Evolutionary conservation across 305 asterid genomes (phyloP).

Genomic region (Salvia sclarea): DNA sequence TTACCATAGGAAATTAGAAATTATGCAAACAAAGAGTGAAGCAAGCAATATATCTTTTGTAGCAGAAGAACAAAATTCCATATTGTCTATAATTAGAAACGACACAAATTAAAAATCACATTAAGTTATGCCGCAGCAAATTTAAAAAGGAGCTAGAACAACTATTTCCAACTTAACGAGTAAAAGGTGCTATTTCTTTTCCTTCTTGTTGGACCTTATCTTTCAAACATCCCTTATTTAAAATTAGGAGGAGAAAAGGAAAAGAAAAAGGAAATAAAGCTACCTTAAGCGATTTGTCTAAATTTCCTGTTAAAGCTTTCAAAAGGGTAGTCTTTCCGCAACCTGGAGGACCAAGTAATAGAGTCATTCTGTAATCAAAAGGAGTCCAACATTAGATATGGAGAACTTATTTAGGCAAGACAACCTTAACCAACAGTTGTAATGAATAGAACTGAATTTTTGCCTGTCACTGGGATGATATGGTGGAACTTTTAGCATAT

Average conservation of each 20-base stretch:
- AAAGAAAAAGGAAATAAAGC: not conserved
- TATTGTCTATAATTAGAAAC: no score
- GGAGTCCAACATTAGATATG: constrained; percentile 24
- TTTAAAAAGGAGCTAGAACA: not conserved
- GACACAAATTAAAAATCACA: no score
- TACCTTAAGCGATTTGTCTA: constrained; percentile 47
- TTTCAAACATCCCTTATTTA: not conserved
- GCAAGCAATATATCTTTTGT: no score
- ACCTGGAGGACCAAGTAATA: constrained; percentile 92
- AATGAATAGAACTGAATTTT: constrained; percentile 3
- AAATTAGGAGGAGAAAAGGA: not conserved
- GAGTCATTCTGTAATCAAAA: constrained; percentile 65
- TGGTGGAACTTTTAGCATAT: not conserved
- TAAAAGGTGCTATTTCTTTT: not conserved
- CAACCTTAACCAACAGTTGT: not conserved
- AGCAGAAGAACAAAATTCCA: no score
- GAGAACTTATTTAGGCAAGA: constrained; percentile 3
- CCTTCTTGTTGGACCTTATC: not conserved
- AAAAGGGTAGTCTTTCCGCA: constrained; percentile 79
- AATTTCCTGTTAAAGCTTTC: constrained; percentile 79
- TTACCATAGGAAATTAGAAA: not conserved
- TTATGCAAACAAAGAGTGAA: not conserved
- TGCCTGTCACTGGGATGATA: not conserved
- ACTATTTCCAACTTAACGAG: not conserved
- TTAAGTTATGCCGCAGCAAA: no score